A percentile compares a stretch with the other conserved stretches of the same genome.
Conservation (phyloP, 2,329 filamentous ascomycete genomes). For the Elsinoe ampelina region DNA sequence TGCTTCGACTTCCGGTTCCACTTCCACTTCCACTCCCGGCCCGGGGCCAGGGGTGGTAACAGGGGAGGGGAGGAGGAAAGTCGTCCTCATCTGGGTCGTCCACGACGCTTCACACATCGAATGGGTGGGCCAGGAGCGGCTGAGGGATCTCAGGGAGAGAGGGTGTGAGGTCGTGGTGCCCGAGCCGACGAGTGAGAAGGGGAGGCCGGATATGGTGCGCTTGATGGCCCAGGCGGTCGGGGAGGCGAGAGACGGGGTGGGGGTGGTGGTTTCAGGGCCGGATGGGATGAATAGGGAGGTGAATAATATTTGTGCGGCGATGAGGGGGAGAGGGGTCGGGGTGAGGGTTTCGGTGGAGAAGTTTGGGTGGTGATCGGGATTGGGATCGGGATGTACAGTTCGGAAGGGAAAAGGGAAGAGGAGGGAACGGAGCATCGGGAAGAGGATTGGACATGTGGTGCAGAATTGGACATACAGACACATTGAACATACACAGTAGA, state of each 20-base stretch:
- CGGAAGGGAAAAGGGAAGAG: neutral
- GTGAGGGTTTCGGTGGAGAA: conserved; percentile 54
- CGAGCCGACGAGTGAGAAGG: conserved; percentile 44
- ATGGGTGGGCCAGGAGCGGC: conserved; percentile 44
- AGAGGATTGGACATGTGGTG: neutral
- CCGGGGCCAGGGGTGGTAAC: no score
- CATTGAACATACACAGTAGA: neutral
- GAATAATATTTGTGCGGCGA: conserved; percentile 47
- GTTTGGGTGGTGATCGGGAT: conserved; percentile 50
- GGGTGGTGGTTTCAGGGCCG: conserved; percentile 53
- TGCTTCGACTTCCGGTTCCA: conserved; percentile 7
- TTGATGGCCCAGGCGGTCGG: conserved; percentile 35
- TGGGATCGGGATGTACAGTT: neutral
- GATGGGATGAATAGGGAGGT: conserved; percentile 52
- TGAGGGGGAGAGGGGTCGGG: conserved; percentile 40
- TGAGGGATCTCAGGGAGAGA: conserved; percentile 40
- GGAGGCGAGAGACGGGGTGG: conserved; percentile 29
- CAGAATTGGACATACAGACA: neutral
- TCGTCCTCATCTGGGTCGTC: conserved; percentile 52
- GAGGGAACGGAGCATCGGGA: neutral
- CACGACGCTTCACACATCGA: conserved; percentile 43
- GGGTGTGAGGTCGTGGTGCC: conserved; percentile 48
- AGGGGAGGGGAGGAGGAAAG: conserved; percentile 17
- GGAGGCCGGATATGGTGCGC: conserved; percentile 43
- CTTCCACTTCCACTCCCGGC: no score